Conservation (phyloP, 768 basidiomycete species). For the Pleurotus citrinopileatus region DNA sequence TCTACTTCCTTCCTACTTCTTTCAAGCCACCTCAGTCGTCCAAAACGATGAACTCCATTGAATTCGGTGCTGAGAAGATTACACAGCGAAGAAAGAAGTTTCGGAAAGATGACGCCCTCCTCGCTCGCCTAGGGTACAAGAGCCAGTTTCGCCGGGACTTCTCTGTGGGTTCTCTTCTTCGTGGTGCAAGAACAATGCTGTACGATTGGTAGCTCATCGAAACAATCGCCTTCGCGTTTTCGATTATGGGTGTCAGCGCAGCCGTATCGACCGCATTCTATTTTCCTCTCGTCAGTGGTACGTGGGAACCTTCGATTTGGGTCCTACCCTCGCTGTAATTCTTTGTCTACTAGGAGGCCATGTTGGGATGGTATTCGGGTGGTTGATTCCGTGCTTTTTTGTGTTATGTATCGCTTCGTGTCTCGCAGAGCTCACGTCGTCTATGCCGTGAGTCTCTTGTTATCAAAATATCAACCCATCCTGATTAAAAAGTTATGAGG, state of each 20-base stretch:
- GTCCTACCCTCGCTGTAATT: not conserved
- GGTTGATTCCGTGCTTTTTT: constrained; percentile 57
- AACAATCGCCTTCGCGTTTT: constrained; percentile 54
- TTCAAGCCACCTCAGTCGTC: not conserved
- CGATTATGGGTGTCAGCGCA: constrained; percentile 59
- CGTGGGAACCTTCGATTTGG: constrained; percentile 13
- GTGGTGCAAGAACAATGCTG: not conserved
- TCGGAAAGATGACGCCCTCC: constrained; percentile 35
- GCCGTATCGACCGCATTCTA: constrained; percentile 53
- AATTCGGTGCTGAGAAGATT: not conserved
- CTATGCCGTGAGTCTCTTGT: constrained; percentile 49
- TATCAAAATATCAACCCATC: no score
- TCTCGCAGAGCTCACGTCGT: constrained; percentile 54
- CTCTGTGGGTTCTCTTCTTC: constrained; percentile 34
- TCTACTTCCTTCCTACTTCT: not conserved
- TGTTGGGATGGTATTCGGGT: constrained; percentile 66
- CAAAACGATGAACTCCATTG: not conserved
- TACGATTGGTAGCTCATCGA: constrained; percentile 41
- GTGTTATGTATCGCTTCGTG: constrained; percentile 54
- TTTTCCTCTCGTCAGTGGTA: constrained; percentile 51
- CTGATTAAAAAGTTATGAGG: not conserved
- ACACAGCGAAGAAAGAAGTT: not conserved
- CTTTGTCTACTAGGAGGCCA: constrained; percentile 43
- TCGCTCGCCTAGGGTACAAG: constrained; percentile 55
- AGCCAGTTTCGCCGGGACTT: constrained; percentile 59